Evolutionary conservation across 257 asterid species (phyloP).

Genomic region (Cruciata laevipes): DNA sequence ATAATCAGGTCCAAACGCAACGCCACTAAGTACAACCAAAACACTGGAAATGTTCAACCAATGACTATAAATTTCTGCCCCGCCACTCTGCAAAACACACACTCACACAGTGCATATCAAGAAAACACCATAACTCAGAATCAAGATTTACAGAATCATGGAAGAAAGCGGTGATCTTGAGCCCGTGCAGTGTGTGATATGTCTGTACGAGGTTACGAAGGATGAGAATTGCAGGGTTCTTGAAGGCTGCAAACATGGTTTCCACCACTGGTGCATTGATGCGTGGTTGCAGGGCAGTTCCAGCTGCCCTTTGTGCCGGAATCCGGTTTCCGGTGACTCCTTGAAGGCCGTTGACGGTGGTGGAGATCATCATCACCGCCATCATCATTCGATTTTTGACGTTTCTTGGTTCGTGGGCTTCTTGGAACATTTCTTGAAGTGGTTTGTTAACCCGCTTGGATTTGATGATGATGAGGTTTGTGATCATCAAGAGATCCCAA

Average conservation of each 20-base stretch:
- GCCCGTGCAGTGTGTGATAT: slow-evolving; percentile 23
- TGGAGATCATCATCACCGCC: neutral
- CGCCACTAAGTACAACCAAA: neutral
- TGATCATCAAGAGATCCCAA: neutral
- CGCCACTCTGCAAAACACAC: neutral
- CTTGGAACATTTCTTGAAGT: slow-evolving; percentile 12
- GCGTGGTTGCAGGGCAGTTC: slow-evolving; percentile 29
- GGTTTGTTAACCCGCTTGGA: slow-evolving; percentile 20
- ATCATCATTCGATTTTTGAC: slow-evolving; percentile 15
- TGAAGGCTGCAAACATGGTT: slow-evolving; percentile 26
- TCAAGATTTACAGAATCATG: neutral
- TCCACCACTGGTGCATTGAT: slow-evolving; percentile 32
- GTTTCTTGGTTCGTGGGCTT: slow-evolving; percentile 24
- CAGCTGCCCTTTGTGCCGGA: slow-evolving; percentile 33
- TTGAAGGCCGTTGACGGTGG: neutral
- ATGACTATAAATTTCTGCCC: neutral
- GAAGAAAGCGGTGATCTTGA: neutral
- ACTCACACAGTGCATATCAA: neutral
- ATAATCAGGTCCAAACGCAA: neutral
- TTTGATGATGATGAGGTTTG: slow-evolving; percentile 2
- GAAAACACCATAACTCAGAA: neutral
- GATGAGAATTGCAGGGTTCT: slow-evolving; percentile 27
- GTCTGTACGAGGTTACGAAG: slow-evolving; percentile 21
- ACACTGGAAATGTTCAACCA: neutral
- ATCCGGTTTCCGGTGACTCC: slow-evolving; percentile 3